Conservation (phyloP, 495 filamentous ascomycete genomes). For the Pyronema domesticum region DNA sequence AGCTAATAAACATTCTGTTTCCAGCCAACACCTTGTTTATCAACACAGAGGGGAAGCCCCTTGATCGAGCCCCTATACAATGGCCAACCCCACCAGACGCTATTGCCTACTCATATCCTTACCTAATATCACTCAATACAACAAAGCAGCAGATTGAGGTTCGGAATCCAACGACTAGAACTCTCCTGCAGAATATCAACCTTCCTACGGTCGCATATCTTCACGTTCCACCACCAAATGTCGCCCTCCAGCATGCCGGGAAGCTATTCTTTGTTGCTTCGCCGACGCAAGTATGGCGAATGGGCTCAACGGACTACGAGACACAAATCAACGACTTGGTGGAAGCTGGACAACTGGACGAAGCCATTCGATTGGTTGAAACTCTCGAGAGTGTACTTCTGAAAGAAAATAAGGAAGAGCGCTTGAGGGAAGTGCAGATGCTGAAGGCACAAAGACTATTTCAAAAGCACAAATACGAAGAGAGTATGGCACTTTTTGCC, state of each 20-base stretch:
- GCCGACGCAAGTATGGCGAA: constrained; percentile 81
- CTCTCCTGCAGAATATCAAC: constrained; percentile 64
- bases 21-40: constrained; percentile 69
- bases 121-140: constrained; percentile 70
- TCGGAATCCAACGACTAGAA: constrained; percentile 79
- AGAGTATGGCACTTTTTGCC: constrained; percentile 76
- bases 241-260: constrained; percentile 78
- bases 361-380: constrained; percentile 71
- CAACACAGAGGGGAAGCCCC: constrained; percentile 57
- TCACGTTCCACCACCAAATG: constrained; percentile 86
- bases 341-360: constrained; percentile 58
- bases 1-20: not conserved
- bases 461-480: constrained; percentile 58
- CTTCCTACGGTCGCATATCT: constrained; percentile 63
- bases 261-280: constrained; percentile 86
- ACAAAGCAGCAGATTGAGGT: constrained; percentile 78
- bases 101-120: constrained; percentile 91
- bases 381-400: constrained; percentile 89
- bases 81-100: constrained; percentile 79
- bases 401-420: constrained; percentile 53
- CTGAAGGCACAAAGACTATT: constrained; percentile 79
- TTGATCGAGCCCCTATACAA: constrained; percentile 73
- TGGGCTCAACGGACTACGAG: constrained; percentile 86
- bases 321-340: constrained; percentile 76
- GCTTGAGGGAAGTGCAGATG: constrained; percentile 68